Evolutionary conservation across 768 basidiomycete species (phyloP), one percentile per base, ranked within the genome.

Genomic region (Mycena crocata): DNA sequence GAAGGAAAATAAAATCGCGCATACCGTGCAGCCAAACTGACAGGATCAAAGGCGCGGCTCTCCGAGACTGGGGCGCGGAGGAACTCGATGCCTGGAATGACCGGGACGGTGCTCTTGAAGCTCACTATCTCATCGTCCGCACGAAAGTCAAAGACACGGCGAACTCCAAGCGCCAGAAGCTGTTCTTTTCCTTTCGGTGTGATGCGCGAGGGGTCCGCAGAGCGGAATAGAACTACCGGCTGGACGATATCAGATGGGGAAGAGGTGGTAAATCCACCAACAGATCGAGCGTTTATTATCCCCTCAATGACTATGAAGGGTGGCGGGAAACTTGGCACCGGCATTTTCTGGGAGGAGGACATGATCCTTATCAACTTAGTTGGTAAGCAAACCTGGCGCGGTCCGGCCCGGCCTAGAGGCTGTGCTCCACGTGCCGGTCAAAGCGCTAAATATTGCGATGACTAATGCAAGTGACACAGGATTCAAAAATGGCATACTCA

Each of bases 301-400:
- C 83, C 83, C 37, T 83, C 80, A 17, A 84, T 72, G 23, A 64
- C n/a, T n/a, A 82, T 71, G 66, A 84, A 84, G 15, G 83, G 83
- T 2, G 79, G 78, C 2, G 66, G 69, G 8, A 67, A 54, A 23
- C 21, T 37, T 8, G 37, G 34, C 26, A 39, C 49, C 30, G 60
- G 4, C 49, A 50, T 61, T 32, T 45, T 45, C 24, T 7, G 44
- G 17, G 21, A 5, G 40, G 40, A 17, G 9, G 40, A 40, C n/a
- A n/a, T n/a, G n/a, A n/a, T n/a, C n/a, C n/a, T n/a, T n/a, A n/a
- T n/a, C n/a, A n/a, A n/a, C n/a, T n/a, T n/a, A n/a, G n/a, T n/a
- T n/a, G 37, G 37, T 37, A 17, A 37, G 37, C 9, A 37, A 37
- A 37, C 37, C 37, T 9, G 37, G 37, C 17, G n/a, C n/a, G n/a